These are phyloP conservation scores for Talaromyces sp. DNA, from an alignment of 2,329 filamentous ascomycete species.

Conservation along the genomic window DNA sequence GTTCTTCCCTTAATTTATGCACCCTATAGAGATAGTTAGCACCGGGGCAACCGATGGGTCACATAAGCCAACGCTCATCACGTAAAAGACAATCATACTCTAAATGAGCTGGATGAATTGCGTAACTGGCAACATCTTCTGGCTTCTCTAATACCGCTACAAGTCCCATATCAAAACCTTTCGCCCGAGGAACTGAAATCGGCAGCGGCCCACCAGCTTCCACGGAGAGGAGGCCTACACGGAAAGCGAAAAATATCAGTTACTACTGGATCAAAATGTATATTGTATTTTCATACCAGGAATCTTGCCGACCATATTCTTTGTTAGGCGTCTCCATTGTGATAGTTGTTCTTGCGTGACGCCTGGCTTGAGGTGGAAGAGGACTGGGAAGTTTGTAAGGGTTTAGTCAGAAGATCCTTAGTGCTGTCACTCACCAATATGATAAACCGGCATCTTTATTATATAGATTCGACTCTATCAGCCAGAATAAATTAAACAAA, in stretches of 20 bases:
- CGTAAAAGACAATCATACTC: background rate
- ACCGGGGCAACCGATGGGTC: background rate
- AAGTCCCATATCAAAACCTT: background rate
- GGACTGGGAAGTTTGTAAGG: background rate
- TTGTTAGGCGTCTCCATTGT: background rate
- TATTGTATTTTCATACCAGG: background rate
- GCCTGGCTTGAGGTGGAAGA: background rate
- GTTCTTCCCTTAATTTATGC: background rate
- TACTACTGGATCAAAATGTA: background rate
- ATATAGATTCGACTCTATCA: background rate
- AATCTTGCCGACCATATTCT: background rate
- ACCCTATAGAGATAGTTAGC: background rate
- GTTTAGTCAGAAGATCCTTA: background rate
- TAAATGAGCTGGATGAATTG: background rate
- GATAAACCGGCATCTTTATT: background rate
- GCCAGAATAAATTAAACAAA: too few species aligned
- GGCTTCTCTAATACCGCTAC: background rate
- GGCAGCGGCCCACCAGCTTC: background rate
- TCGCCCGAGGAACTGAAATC: background rate
- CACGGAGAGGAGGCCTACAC: background rate
- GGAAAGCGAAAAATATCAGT: background rate
- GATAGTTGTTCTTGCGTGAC: background rate
- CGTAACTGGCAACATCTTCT: background rate
- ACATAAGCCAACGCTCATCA: background rate
- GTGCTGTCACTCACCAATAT: background rate